Evolutionary conservation across 495 filamentous ascomycete genomes (phyloP).

Genomic region (Sordaria brevicollis): DNA sequence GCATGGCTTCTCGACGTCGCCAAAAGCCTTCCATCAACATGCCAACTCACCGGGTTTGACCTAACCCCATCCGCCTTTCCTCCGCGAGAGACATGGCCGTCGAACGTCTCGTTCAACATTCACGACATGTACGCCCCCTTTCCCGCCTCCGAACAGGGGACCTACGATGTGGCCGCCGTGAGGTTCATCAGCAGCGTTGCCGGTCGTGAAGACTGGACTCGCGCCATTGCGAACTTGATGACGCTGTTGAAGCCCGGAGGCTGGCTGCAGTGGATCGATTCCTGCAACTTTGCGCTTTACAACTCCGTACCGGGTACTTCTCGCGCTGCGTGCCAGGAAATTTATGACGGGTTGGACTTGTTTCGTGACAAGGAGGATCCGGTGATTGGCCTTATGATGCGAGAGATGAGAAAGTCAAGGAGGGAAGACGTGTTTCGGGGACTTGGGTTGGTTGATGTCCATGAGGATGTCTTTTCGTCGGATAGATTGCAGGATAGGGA

Average conservation of each 20-base stretch:
- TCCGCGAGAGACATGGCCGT: slow-evolving; percentile 10
- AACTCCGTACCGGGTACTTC: slow-evolving; percentile 4
- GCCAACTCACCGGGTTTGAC: slow-evolving; percentile 30
- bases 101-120: slow-evolving; percentile 20
- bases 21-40: slow-evolving; percentile 16
- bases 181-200: slow-evolving; percentile 25
- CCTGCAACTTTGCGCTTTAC: slow-evolving; percentile 8
- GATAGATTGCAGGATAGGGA: slow-evolving; percentile 6
- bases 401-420: background rate
- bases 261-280: slow-evolving; percentile 24
- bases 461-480: slow-evolving; percentile 12
- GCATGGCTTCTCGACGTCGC: slow-evolving; percentile 22
- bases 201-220: slow-evolving; percentile 11
- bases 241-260: slow-evolving; percentile 21
- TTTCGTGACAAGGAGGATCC: background rate
- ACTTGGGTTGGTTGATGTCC: slow-evolving; percentile 5
- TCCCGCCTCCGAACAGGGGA: slow-evolving; percentile 16
- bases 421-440: slow-evolving; percentile 1
- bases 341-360: slow-evolving; percentile 6
- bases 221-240: slow-evolving; percentile 12
- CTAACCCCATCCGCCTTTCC: slow-evolving; percentile 25
- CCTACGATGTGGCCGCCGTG: slow-evolving; percentile 31
- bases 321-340: slow-evolving; percentile 5
- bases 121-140: slow-evolving; percentile 27
- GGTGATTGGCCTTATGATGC: slow-evolving; percentile 9